Base-by-base conservation (phyloP, 2,329 filamentous ascomycete genomes). In the Tolypocladium nubicola region DNA sequence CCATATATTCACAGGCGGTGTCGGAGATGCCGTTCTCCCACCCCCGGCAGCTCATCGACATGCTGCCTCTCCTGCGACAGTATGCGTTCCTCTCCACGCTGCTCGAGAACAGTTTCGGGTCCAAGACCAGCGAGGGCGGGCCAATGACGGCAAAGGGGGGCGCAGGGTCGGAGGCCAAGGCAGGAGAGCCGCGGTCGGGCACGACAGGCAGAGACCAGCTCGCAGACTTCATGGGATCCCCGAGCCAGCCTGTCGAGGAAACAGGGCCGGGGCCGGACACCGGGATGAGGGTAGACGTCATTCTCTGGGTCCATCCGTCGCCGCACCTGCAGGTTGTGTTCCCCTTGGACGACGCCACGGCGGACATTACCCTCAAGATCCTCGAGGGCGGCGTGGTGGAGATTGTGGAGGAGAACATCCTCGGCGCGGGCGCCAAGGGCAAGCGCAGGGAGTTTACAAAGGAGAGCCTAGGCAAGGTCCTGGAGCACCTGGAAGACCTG, bases 21-120 rank as follows among this genome's bases (percentile, higher is more conserved):
- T 81, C 80, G 1, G 83, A 86, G 57, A 76, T 94, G 38, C 84
- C 88, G 0, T 93, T 95, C 66, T 83, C 84, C 2, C 90, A 95
- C 65, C 90, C 90, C 0, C 81, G 84, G 54, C 89, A 95, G 66
- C 74, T 95, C 4, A 75, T 92, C 8, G 79, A 82, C 56, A 83
- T 92, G 66, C 76, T 95, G n/a, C 88, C 89, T 0, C 76, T 80
- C 4, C 75, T 94, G 19, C 79, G 90, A 16, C 89, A 94, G 68
- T 94, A 90, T 66, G 86, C 87, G 0, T 84, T 88, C 62, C 74
- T 90, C 5, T 83, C 83, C 1, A 82, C 77, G 0, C 70, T 94
- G 2, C 76, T 93, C 4, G 74, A 79, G 57, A 82, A 81, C 54
- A 83, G 79, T 57, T 88, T 90, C 64, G 75, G 74, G 40, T 66